A percentile compares a stretch with the other conserved stretches of the same genome.
These are phyloP conservation scores for Plasmodium gonderi DNA, from an alignment of 169 alveolate species.

Conservation along the genomic window DNA sequence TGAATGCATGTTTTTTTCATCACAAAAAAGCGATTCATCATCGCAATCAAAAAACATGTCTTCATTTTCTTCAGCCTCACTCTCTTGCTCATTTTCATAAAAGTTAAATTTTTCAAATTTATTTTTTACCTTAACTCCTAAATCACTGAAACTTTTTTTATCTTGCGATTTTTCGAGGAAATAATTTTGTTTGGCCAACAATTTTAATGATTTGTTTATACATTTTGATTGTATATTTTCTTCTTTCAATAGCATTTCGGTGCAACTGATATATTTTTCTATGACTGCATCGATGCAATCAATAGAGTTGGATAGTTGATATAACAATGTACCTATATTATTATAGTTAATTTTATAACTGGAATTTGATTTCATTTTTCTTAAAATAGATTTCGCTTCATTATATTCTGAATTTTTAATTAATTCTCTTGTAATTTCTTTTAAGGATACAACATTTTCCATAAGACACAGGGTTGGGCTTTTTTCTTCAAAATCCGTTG, in stretches of 20 bases:
- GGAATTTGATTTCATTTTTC: conserved; percentile 74
- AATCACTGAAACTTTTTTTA: conserved; percentile 47
- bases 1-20: background rate
- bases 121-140: conserved; percentile 23
- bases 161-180: conserved; percentile 82
- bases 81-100: conserved; percentile 14
- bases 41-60: conserved; percentile 75
- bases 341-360: background rate
- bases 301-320: conserved; percentile 14
- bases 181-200: conserved; percentile 78
- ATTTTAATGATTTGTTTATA: conserved; percentile 78
- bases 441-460: conserved; percentile 79
- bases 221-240: conserved; percentile 76
- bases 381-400: conserved; percentile 73
- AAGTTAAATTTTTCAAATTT: conserved; percentile 15
- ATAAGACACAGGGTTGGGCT: conserved; percentile 81
- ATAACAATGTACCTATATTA: background rate
- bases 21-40: conserved; percentile 41
- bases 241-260: conserved; percentile 77
- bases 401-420: conserved; percentile 74
- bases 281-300: conserved; percentile 40
- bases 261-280: conserved; percentile 59
- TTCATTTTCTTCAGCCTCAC: conserved; percentile 32
- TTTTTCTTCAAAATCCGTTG: conserved; percentile 83
- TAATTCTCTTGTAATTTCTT: conserved; percentile 78